These are phyloP conservation scores for Nitzschia sp. DNA, from an alignment of 108 stramenopile species.

Conservation along the genomic window DNA sequence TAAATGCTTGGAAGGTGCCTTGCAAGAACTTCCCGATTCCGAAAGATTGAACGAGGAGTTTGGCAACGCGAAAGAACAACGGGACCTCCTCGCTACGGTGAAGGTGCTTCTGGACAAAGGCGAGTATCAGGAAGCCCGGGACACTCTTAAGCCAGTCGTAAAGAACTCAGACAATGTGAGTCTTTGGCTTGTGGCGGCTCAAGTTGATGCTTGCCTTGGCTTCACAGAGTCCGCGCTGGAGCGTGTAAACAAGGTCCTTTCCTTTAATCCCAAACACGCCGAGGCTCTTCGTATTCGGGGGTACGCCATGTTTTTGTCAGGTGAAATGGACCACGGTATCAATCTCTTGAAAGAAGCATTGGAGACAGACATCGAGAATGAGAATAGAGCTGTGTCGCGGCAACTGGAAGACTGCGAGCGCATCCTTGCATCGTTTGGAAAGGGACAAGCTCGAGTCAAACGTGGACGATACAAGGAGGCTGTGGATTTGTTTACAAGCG, in stretches of 20 bases:
- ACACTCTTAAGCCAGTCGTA: slow-evolving; percentile 25
- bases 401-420: slow-evolving; percentile 35
- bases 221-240: slow-evolving; percentile 40
- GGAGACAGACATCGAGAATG: slow-evolving; percentile 31
- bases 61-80: slow-evolving; percentile 26
- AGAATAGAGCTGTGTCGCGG: slow-evolving; percentile 20
- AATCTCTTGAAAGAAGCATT: slow-evolving; percentile 38
- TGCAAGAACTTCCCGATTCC: slow-evolving; percentile 41
- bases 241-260: slow-evolving; percentile 40
- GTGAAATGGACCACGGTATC: slow-evolving; percentile 50
- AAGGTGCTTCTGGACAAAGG: slow-evolving; percentile 23
- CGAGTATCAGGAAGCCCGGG: slow-evolving; percentile 37
- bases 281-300: slow-evolving; percentile 46
- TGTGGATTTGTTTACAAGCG: slow-evolving; percentile 39
- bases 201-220: slow-evolving; percentile 42
- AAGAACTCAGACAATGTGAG: slow-evolving; percentile 46
- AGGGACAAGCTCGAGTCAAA: slow-evolving; percentile 44
- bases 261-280: slow-evolving; percentile 39
- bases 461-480: slow-evolving; percentile 46
- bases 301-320: slow-evolving; percentile 41
- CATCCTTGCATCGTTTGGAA: slow-evolving; percentile 21
- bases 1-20: slow-evolving; percentile 39
- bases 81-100: slow-evolving; percentile 30
- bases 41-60: slow-evolving; percentile 38
- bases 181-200: slow-evolving; percentile 40